Evolutionary conservation across 2,329 filamentous ascomycete genomes (phyloP).

Genomic region (Lachnellula willkommii): DNA sequence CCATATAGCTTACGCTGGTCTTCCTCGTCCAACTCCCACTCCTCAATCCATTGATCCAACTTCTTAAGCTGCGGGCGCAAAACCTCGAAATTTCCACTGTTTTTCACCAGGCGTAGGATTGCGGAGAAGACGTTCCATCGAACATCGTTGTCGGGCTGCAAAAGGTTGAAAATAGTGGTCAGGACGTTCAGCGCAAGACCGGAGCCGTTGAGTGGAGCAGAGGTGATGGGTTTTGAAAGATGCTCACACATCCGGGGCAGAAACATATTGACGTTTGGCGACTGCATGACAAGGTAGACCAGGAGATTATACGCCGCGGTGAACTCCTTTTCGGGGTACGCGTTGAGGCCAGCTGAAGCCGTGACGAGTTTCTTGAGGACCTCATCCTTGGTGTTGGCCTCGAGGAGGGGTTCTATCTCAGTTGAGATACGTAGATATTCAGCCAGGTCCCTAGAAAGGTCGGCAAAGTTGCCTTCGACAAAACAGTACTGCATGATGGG

Average conservation of each 20-base stretch:
- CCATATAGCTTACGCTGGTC: slow-evolving; percentile 81
- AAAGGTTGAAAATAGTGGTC: slow-evolving; percentile 94
- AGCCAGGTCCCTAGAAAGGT: slow-evolving; percentile 90
- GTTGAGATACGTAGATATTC: slow-evolving; percentile 77
- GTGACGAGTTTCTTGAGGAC: slow-evolving; percentile 84
- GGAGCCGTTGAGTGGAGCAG: slow-evolving; percentile 78
- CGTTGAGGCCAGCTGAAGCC: slow-evolving; percentile 70
- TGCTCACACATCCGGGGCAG: slow-evolving; percentile 85
- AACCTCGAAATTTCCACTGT: slow-evolving; percentile 71
- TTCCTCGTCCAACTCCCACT: slow-evolving; percentile 78
- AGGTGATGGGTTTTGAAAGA: slow-evolving; percentile 79
- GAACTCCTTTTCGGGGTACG: slow-evolving; percentile 92
- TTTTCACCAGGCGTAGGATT: slow-evolving; percentile 77
- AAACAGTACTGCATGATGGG: slow-evolving; percentile 47
- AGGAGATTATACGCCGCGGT: slow-evolving; percentile 95
- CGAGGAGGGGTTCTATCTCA: slow-evolving; percentile 67
- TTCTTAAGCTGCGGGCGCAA: slow-evolving; percentile 78
- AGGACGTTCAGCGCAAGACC: slow-evolving; percentile 85
- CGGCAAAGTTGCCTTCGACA: slow-evolving; percentile 89
- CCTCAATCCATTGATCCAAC: slow-evolving; percentile 72
- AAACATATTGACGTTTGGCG: slow-evolving; percentile 77
- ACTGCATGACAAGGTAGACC: slow-evolving; percentile 85
- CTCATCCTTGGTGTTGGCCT: slow-evolving; percentile 71
- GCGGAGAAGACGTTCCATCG: slow-evolving; percentile 88
- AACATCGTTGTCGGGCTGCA: slow-evolving; percentile 68